phyloP scores from a whole-genome alignment of 306 rosid species.

The Dalbergia cochinchinensis region DNA sequence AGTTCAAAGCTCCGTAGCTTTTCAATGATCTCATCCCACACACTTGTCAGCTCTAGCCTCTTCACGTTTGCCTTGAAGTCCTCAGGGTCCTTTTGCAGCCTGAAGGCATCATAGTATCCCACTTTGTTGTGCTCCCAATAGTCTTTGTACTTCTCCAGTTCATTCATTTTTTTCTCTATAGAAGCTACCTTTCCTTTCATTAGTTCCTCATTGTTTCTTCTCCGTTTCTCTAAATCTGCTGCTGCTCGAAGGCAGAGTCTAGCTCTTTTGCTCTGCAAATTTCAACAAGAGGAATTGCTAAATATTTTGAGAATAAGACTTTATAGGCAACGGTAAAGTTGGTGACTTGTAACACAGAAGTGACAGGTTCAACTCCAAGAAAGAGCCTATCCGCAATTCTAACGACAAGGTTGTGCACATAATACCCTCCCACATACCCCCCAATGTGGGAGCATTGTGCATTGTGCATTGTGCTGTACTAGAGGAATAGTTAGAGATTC shows the following conservation, averaged over 20 bases:
- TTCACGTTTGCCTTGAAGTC: constrained; percentile 74
- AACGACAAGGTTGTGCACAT: no score
- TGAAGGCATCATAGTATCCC: constrained; percentile 76
- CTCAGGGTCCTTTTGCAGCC: constrained; percentile 45
- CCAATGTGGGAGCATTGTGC: no score
- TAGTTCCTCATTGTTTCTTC: constrained; percentile 22
- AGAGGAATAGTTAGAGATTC: background rate
- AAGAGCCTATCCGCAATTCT: no score
- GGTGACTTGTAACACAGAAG: no score
- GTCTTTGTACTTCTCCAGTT: constrained; percentile 48
- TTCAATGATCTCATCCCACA: constrained; percentile 74
- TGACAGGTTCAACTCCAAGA: no score
- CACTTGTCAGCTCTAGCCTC: constrained; percentile 59
- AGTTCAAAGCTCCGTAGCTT: constrained; percentile 60
- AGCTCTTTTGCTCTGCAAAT: constrained; percentile 64
- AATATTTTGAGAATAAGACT: no score
- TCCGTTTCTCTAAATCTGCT: constrained; percentile 57
- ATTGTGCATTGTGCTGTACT: no score
- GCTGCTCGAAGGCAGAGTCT: constrained; percentile 78
- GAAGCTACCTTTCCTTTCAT: constrained; percentile 3
- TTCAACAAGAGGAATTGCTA: constrained; percentile 20
- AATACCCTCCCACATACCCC: no score
- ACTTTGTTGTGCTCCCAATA: constrained; percentile 1
- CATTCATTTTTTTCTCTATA: constrained; percentile 10
- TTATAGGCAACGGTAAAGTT: no score